These are phyloP conservation scores for Jacaranda mimosifolia DNA, from an alignment of 257 asterid genomes.

Conservation along the genomic window DNA sequence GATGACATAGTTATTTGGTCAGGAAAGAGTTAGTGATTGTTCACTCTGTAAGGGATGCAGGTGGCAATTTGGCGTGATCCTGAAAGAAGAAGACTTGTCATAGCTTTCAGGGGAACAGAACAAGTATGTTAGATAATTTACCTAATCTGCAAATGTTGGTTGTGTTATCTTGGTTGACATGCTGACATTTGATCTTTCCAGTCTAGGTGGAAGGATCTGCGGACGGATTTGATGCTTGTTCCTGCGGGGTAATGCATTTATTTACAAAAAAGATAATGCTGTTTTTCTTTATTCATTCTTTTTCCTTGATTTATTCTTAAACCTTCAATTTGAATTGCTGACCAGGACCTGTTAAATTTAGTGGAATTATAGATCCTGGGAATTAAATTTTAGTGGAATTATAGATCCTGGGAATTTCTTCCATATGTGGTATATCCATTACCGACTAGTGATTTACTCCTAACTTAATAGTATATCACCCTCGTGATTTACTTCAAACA, in stretches of 20 bases:
- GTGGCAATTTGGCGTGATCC: slow-evolving; percentile 95
- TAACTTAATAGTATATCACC: neutral
- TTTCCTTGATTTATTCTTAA: slow-evolving; percentile 13
- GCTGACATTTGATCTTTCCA: slow-evolving; percentile 51
- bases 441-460: neutral
- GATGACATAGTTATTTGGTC: slow-evolving; percentile 20
- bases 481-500: neutral
- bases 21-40: slow-evolving; percentile 34
- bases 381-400: slow-evolving; percentile 29
- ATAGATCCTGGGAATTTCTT: neutral
- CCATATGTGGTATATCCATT: slow-evolving; percentile 3
- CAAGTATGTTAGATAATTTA: slow-evolving; percentile 64
- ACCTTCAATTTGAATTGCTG: slow-evolving; percentile 8
- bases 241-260: slow-evolving; percentile 85
- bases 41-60: slow-evolving; percentile 53
- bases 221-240: slow-evolving; percentile 89
- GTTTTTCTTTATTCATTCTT: slow-evolving; percentile 9
- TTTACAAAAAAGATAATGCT: neutral
- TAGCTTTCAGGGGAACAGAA: slow-evolving; percentile 99
- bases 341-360: neutral
- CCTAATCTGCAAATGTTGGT: slow-evolving; percentile 13
- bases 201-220: slow-evolving; percentile 94
- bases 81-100: slow-evolving; percentile 78
- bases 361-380: slow-evolving; percentile 31
- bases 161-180: slow-evolving; percentile 12